These are phyloP conservation scores for Scleromitrula shiraiana DNA, from an alignment of 2,329 filamentous ascomycete species.

Conservation along the genomic window DNA sequence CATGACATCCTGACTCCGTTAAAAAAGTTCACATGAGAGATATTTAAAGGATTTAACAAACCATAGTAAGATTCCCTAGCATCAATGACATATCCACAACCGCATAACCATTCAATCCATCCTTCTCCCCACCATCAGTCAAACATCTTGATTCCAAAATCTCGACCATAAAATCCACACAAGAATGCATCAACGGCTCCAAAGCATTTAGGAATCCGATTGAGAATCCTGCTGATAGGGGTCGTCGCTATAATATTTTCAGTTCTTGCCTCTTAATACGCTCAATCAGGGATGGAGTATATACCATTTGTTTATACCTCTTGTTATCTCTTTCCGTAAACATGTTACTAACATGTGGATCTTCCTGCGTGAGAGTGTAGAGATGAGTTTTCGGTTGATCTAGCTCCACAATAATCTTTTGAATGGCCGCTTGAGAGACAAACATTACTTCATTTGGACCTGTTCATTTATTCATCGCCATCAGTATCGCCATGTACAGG, in stretches of 20 bases:
- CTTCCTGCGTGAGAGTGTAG: slow-evolving; percentile 9
- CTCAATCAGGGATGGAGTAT: no score
- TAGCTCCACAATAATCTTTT: slow-evolving; percentile 15
- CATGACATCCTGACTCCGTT: slow-evolving; percentile 19
- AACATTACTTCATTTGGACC: slow-evolving; percentile 15
- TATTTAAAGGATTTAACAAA: neutral
- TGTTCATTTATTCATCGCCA: no score
- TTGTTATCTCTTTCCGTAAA: slow-evolving; percentile 15
- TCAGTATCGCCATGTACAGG: no score
- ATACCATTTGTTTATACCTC: slow-evolving; percentile 16
- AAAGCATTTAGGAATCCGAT: slow-evolving; percentile 17
- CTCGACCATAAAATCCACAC: slow-evolving; percentile 11
- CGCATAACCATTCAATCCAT: neutral
- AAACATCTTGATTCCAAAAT: slow-evolving; percentile 10
- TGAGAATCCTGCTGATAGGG: slow-evolving; percentile 16
- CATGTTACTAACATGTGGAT: slow-evolving; percentile 9
- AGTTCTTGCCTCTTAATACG: no score
- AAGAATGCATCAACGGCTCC: slow-evolving; percentile 15
- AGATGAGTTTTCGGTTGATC: slow-evolving; percentile 13
- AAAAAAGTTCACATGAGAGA: no score
- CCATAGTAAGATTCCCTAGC: neutral
- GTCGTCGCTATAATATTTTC: slow-evolving; percentile 10
- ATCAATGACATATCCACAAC: neutral
- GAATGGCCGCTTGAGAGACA: slow-evolving; percentile 10
- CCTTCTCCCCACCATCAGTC: no score